Conservation (phyloP, 164 flowering plant genomes). For the Magnolia sinica region DNA sequence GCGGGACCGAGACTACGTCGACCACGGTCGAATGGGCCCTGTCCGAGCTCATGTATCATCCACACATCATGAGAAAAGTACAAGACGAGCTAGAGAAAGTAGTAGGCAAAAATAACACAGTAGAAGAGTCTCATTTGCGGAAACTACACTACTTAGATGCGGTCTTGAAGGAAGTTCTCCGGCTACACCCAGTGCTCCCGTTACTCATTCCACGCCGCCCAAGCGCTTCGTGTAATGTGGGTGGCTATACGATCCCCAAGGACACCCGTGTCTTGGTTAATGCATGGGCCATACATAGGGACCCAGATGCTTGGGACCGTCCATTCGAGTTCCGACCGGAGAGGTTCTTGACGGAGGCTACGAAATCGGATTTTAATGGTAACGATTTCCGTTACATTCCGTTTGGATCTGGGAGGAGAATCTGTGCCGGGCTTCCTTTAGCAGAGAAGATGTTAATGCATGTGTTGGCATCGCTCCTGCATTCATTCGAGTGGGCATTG, state of each 20-base stretch:
- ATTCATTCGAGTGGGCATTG: conserved; percentile 39
- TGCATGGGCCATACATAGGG: conserved; percentile 46
- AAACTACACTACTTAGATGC: conserved; percentile 34
- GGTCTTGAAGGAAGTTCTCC: conserved; percentile 35
- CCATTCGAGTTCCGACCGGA: conserved; percentile 31
- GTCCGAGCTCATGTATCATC: conserved; percentile 25
- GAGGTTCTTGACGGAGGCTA: conserved; percentile 18
- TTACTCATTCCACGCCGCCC: conserved; percentile 22
- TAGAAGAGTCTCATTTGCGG: conserved; percentile 26
- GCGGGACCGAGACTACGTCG: conserved; percentile 29
- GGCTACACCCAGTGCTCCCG: conserved; percentile 34
- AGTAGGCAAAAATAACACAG: conserved; percentile 19
- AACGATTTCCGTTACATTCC: conserved; percentile 37
- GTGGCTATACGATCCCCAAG: conserved; percentile 34
- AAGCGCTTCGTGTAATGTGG: conserved; percentile 19
- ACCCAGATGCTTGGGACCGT: conserved; percentile 40
- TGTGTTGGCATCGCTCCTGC: conserved; percentile 37
- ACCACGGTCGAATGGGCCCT: conserved; percentile 30
- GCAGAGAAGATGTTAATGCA: conserved; percentile 34
- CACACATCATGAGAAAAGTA: conserved; percentile 15
- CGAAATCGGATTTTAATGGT: conserved; percentile 21
- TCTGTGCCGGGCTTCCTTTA: conserved; percentile 42
- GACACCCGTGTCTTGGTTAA: conserved; percentile 33
- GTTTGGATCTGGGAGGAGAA: conserved; percentile 55
- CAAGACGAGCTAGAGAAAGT: conserved; percentile 27